These are phyloP conservation scores for Heliosperma pusillum DNA, from an alignment of 148 eudicot species.

Conservation along the genomic window DNA sequence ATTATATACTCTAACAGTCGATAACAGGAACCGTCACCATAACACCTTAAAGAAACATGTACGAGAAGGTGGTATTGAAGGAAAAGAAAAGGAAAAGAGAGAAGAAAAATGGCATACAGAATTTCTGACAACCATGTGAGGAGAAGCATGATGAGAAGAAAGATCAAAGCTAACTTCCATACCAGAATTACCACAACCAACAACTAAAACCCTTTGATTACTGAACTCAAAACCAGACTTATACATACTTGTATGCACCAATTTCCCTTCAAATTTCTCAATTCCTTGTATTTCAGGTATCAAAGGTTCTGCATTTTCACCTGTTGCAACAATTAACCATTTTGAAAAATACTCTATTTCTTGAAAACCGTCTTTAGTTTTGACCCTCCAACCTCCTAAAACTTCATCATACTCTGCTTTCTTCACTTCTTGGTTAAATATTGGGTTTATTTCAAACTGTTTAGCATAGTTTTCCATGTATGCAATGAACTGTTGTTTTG, in stretches of 20 bases:
- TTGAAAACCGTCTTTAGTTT: constrained; percentile 24
- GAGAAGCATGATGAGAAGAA: constrained; percentile 60
- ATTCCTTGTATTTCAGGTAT: constrained; percentile 73
- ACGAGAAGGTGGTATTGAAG: not conserved
- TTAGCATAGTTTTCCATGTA: constrained; percentile 74
- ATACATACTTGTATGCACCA: constrained; percentile 71
- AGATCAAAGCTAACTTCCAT: constrained; percentile 93
- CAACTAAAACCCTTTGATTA: constrained; percentile 61
- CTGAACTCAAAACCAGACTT: constrained; percentile 53
- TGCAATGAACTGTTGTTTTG: constrained; percentile 61
- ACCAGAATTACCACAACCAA: constrained; percentile 97
- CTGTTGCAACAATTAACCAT: constrained; percentile 89
- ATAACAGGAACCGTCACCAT: not conserved
- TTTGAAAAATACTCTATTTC: constrained; percentile 35
- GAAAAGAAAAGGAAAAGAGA: not conserved
- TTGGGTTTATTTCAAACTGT: constrained; percentile 53
- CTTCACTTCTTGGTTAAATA: constrained; percentile 51
- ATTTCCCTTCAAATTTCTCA: constrained; percentile 52
- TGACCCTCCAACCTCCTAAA: constrained; percentile 46
- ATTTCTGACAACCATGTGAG: constrained; percentile 79
- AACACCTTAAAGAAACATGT: not conserved
- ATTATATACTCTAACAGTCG: no score
- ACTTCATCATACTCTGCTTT: constrained; percentile 42
- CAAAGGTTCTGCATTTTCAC: constrained; percentile 87
- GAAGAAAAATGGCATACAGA: constrained; percentile 46